Evolutionary conservation across 2,329 filamentous ascomycete species (phyloP), one percentile per base, ranked within the genome.

Genomic region (Trichothecium sympodiale): DNA sequence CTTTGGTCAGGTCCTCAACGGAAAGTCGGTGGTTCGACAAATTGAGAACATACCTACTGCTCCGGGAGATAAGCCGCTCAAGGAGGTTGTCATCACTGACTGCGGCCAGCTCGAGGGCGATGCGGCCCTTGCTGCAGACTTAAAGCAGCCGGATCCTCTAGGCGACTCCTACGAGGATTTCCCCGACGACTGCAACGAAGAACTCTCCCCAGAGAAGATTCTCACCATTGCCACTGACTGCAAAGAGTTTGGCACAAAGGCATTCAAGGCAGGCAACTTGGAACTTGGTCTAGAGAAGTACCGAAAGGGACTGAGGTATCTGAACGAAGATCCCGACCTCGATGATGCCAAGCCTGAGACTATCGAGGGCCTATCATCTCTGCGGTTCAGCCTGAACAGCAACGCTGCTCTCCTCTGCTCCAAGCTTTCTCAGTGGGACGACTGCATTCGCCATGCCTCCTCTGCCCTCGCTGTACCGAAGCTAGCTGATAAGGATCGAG

Each of bases 121-220:
- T 9, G 82, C 76, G 30, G 81, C 83, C 45, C 67, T 76, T 16
- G 64, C 74, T 38, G 76, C 77, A 44, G 75, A 74, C 36, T 71
- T 77, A 49, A 85, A 83, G 61, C 61, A 68, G 26, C 71, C 84
- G 38, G 89, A 96, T 55, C 67, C 74, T 36, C 85, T 83, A 12
- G 91, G 91, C 43, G 91, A 98, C 63, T 73, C 78, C 5, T 95
- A 93, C 62, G 89, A 96, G 64, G 91, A 96, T 57, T 96, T 83
- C 62, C 91, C 91, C 25, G 87, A 95, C 55, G 91, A 98, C 62
- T 76, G 80, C 49, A 59, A 55, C 15, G 55, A 71, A 33, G 67
- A 78, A 36, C 71, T 87, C 43, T 72, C 76, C 34, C 81, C 81
- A 12, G 55, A 68, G 14, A 71, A 81, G 42, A 74, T 87, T 42